Evolutionary conservation across 2,329 filamentous ascomycete genomes (phyloP).

Genomic region (Cytospora mali): DNA sequence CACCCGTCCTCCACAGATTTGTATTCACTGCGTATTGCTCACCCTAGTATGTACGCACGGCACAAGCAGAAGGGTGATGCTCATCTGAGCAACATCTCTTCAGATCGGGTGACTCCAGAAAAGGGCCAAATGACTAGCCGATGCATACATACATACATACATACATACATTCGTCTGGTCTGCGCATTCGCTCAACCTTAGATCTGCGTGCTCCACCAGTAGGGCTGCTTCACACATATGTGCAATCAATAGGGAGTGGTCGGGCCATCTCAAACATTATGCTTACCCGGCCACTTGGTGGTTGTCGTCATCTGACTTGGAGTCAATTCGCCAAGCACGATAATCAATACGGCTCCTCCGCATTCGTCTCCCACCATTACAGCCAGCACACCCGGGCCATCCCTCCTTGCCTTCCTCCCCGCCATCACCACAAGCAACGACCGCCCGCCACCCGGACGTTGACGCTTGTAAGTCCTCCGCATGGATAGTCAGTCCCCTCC

Average conservation of each 20-base stretch:
- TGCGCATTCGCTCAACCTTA: slow-evolving; percentile 3
- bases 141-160: not conserved
- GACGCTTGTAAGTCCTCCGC: not conserved
- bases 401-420: not conserved
- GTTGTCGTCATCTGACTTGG: slow-evolving; percentile 8
- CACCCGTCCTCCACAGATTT: not conserved
- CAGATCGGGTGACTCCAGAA: not conserved
- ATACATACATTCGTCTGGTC: not conserved
- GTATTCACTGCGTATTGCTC: not conserved
- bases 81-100: not conserved
- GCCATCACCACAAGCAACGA: not conserved
- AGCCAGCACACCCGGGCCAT: not conserved
- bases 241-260: slow-evolving; percentile 1
- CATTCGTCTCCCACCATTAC: slow-evolving; percentile 1
- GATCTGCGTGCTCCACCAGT: slow-evolving; percentile 16
- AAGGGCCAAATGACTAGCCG: not conserved
- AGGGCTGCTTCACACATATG: slow-evolving; percentile 22
- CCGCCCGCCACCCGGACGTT: too few species aligned
- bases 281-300: slow-evolving; percentile 8
- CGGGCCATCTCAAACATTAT: not conserved
- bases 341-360: not conserved
- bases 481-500: not conserved
- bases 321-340: slow-evolving; percentile 7
- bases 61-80: not conserved
- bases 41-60: not conserved